Percentiles rank a stretch among this genome's conserved stretches.
Evolutionary conservation across 2,329 filamentous ascomycete species (phyloP).

Genomic region (Colletotrichum coccodes): DNA sequence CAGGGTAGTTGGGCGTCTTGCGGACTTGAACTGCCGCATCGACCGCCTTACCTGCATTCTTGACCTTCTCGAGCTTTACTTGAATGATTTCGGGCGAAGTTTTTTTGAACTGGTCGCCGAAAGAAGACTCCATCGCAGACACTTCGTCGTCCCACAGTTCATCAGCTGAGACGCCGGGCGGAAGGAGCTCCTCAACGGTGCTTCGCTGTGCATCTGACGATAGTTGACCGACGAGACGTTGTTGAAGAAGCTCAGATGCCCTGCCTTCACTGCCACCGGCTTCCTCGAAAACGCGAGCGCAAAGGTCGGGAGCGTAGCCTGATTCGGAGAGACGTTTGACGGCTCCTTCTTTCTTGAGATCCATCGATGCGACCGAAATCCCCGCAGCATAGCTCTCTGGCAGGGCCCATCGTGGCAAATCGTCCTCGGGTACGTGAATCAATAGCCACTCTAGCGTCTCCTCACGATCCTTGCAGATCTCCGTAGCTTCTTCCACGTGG

Average conservation of each 20-base stretch:
- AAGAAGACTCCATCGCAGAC: conserved; percentile 85
- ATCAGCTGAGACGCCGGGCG: conserved; percentile 53
- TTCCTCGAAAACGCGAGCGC: conserved; percentile 79
- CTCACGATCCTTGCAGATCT: conserved; percentile 89
- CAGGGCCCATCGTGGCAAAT: conserved; percentile 90
- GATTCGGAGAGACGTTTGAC: conserved; percentile 84
- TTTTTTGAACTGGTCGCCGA: conserved; percentile 76
- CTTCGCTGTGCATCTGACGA: conserved; percentile 1
- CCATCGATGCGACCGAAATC: conserved; percentile 84
- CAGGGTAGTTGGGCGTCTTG: conserved; percentile 80
- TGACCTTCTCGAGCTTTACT: conserved; percentile 71
- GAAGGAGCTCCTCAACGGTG: conserved; percentile 31
- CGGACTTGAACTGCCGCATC: conserved; percentile 73
- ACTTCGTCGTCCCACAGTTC: conserved; percentile 88
- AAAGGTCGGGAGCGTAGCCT: conserved; percentile 88
- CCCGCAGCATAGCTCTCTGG: conserved; percentile 93
- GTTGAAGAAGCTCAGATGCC: conserved; percentile 84
- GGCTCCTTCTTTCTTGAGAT: conserved; percentile 82
- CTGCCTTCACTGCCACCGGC: conserved; percentile 77
- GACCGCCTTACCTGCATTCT: conserved; percentile 61
- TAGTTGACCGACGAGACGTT: conserved; percentile 38
- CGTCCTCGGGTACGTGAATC: conserved; percentile 96
- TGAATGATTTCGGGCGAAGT: conserved; percentile 73
- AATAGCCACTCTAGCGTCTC: conserved; percentile 96
- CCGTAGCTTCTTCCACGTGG: conserved; percentile 88